A percentile compares a stretch with the other conserved stretches of the same genome.
Evolutionary conservation across 306 rosid species (phyloP).

Genomic region (Carpinus viminea): DNA sequence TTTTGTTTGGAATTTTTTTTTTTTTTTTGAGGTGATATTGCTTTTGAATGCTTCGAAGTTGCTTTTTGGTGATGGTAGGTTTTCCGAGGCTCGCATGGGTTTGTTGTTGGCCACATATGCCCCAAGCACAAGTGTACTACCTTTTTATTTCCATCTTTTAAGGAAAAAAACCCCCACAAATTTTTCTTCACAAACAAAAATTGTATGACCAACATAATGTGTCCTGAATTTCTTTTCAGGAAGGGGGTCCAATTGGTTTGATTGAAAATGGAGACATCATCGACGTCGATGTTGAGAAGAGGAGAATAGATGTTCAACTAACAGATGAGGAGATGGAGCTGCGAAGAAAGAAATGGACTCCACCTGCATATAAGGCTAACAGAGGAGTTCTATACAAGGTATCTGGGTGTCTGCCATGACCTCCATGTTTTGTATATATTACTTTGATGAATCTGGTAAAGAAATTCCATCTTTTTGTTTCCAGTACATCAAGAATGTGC

Average conservation of each 20-base stretch:
- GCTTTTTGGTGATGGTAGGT: constrained; percentile 92
- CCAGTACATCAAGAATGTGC: constrained; percentile 93
- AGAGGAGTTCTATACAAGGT: constrained; percentile 85
- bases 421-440: background rate
- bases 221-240: constrained; percentile 51
- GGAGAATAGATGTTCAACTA: constrained; percentile 68
- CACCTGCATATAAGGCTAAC: constrained; percentile 73
- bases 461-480: background rate
- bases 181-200: background rate
- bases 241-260: constrained; percentile 93
- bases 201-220: background rate
- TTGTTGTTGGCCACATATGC: constrained; percentile 95
- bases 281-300: constrained; percentile 63
- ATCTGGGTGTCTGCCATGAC: constrained; percentile 10
- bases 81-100: constrained; percentile 95
- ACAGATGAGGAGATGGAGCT: constrained; percentile 68
- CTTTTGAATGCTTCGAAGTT: constrained; percentile 56
- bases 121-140: constrained; percentile 80
- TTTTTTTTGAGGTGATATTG: background rate
- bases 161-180: background rate
- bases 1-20: background rate
- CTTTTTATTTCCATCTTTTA: background rate
- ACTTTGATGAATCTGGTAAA: background rate
- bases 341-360: constrained; percentile 64
- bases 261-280: constrained; percentile 74